Base-by-base conservation (phyloP, 2,329 filamentous ascomycete species). In the Trichoderma sp. region DNA sequence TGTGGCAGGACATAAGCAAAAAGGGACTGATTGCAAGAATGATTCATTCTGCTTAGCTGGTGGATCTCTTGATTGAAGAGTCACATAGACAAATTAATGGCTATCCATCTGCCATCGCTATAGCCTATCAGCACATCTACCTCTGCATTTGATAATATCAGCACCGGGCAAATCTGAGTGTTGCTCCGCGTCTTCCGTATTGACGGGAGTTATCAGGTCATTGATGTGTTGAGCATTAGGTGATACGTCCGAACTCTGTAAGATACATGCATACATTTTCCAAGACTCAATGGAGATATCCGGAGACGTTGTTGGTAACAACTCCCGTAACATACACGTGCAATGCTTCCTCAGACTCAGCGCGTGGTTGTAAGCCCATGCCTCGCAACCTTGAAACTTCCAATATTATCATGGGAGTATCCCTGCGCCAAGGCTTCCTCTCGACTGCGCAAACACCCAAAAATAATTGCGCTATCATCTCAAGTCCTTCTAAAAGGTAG, bases 401-500 rank as follows among this genome's bases (percentile, higher is more conserved):
- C 9, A 24, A 14, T 6, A 12, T 6, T 2, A 21, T 56, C 50
- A 56, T 2, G 45, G 14, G 3, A 14, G 11, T 3, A 21, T 24
- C 0, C 21, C 24, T 24, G 9, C n/a, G 3, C 50, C 14, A 4
- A 11, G 2, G 11, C 50, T 12, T 24, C 5, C 21, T n/a, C 8
- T 14, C 29, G n/a, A 21, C 5, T 21, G 21, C 14, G 18, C 18
- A 24, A 11, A 6, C 18, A 45, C 11, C n/a, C 11, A 21, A 33
- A 6, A 14, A 6, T 6, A 35, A 35, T 3, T 63, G 6, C 12
- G 11, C 31, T 11, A 14, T 21, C 2, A n/a, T 31, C n/a, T 24
- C 45, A 27, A 12, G 4, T 1, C 12, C 53, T 35, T 45, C 60
- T 71, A 73, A 41, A 82, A 82, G 0, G 79, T 81, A 2, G 79